Percentiles rank a stretch among this genome's conserved stretches.
phyloP scores from a whole-genome alignment of 2,329 filamentous ascomycete genomes.

The Trichoderma simmonsii region DNA sequence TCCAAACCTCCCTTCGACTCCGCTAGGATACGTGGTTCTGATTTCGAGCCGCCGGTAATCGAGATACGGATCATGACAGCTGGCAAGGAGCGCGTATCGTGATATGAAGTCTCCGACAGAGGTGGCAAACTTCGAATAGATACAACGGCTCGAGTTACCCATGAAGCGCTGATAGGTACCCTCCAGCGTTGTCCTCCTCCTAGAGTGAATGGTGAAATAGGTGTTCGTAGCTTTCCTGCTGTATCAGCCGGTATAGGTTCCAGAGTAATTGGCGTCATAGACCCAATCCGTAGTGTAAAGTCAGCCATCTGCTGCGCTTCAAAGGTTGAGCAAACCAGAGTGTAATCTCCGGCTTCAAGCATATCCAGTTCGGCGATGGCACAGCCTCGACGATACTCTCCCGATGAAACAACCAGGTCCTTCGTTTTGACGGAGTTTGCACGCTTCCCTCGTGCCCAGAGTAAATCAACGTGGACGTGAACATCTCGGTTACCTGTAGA shows the following conservation, averaged over 20 bases:
- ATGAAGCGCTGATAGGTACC: conserved; percentile 37
- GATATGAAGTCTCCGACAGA: conserved; percentile 22
- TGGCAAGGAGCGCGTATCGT: conserved; percentile 35
- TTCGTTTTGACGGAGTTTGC: conserved; percentile 66
- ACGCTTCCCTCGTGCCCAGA: conserved; percentile 72
- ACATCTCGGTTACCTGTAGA: conserved; percentile 64
- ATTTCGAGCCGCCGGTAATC: conserved; percentile 69
- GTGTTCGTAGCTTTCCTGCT: conserved; percentile 67
- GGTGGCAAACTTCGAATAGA: conserved; percentile 32
- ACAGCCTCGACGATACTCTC: conserved; percentile 82
- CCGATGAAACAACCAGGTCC: conserved; percentile 78
- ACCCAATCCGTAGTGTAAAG: conserved; percentile 74
- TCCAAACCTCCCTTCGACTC: conserved; percentile 71
- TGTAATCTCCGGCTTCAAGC: conserved; percentile 74
- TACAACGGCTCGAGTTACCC: conserved; percentile 56
- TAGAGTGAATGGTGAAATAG: conserved; percentile 56
- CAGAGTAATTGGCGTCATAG: conserved; percentile 55
- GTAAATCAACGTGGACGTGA: conserved; percentile 79
- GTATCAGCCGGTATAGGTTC: conserved; percentile 65
- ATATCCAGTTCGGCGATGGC: conserved; percentile 62
- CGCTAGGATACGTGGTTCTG: conserved; percentile 62
- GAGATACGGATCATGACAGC: conserved; percentile 63
- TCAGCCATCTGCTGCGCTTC: conserved; percentile 72
- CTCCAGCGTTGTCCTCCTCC: conserved; percentile 40
- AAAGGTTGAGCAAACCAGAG: conserved; percentile 86